phyloP scores from a whole-genome alignment of 2,329 filamentous ascomycete species.

The Bipolaris cookei region DNA sequence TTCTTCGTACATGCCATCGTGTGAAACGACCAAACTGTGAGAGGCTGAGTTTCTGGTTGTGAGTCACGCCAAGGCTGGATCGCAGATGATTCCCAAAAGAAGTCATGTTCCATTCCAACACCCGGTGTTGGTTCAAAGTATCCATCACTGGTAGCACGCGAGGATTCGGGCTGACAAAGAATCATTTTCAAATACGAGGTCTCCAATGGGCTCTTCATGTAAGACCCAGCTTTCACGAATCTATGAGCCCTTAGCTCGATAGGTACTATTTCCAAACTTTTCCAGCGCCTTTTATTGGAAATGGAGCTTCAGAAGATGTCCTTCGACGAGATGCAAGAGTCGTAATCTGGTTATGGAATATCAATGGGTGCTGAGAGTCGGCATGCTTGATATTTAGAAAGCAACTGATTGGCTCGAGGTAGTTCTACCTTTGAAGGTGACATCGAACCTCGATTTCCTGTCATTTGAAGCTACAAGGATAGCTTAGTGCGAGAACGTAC shows the following conservation, averaged over 20 bases:
- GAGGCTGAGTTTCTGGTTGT: slow-evolving; percentile 26
- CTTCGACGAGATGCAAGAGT: slow-evolving; percentile 19
- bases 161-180: background rate
- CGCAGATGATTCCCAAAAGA: slow-evolving; percentile 10
- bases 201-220: background rate
- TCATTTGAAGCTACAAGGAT: slow-evolving; percentile 21
- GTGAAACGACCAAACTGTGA: slow-evolving; percentile 12
- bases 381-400: slow-evolving; percentile 30
- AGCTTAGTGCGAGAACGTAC: slow-evolving; percentile 11
- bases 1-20: background rate
- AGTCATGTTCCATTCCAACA: slow-evolving; percentile 19
- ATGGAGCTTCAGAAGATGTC: slow-evolving; percentile 20
- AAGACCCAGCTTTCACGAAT: background rate
- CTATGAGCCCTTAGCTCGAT: background rate
- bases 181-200: background rate
- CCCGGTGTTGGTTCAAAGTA: slow-evolving; percentile 33
- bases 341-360: background rate
- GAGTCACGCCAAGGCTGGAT: slow-evolving; percentile 33
- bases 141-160: slow-evolving; percentile 10
- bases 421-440: slow-evolving; percentile 20
- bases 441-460: slow-evolving; percentile 18
- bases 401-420: slow-evolving; percentile 25
- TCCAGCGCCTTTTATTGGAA: slow-evolving; percentile 10
- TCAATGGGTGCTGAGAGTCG: slow-evolving; percentile 16
- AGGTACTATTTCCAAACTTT: background rate